phyloP scores from a whole-genome alignment of 2,329 filamentous ascomycete species.

The Neopestalotiopsis rosae region DNA sequence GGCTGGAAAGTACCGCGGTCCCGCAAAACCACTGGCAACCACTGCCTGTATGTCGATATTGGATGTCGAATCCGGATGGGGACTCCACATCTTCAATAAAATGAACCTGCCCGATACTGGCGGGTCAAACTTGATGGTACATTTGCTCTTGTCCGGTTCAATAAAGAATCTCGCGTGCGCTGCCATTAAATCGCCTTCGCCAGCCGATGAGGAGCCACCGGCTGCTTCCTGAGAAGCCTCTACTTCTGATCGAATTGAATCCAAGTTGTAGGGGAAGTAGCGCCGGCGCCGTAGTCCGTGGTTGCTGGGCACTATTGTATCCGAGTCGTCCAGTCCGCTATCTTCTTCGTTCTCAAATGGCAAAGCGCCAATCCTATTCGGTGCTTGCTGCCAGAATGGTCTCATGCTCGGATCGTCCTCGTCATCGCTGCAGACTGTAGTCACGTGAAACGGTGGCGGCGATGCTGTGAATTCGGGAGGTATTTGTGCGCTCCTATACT shows the following conservation, averaged over 20 bases:
- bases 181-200: conserved; percentile 65
- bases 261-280: conserved; percentile 20
- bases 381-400: conserved; percentile 46
- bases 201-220: conserved; percentile 61
- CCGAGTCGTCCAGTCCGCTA: conserved; percentile 43
- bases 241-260: conserved; percentile 40
- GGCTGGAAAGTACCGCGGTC: conserved; percentile 82
- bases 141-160: conserved; percentile 79
- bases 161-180: conserved; percentile 87
- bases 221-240: conserved; percentile 59
- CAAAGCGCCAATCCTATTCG: conserved; percentile 59
- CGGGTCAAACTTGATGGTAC: conserved; percentile 85
- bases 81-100: conserved; percentile 89
- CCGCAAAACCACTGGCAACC: conserved; percentile 82
- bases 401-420: conserved; percentile 49
- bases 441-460: conserved; percentile 57
- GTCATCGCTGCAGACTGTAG: conserved; percentile 65
- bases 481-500: conserved; percentile 58
- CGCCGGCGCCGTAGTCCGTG: conserved; percentile 35
- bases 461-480: conserved; percentile 58
- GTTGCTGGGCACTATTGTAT: conserved; percentile 38
- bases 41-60: conserved; percentile 94
- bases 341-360: conserved; percentile 58
- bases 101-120: conserved; percentile 83
- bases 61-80: conserved; percentile 63